Evolutionary conservation across 2,329 filamentous ascomycete genomes (phyloP), one percentile per base, ranked within the genome.

Genomic region (Xenosphaeropsis pyriputrescens): DNA sequence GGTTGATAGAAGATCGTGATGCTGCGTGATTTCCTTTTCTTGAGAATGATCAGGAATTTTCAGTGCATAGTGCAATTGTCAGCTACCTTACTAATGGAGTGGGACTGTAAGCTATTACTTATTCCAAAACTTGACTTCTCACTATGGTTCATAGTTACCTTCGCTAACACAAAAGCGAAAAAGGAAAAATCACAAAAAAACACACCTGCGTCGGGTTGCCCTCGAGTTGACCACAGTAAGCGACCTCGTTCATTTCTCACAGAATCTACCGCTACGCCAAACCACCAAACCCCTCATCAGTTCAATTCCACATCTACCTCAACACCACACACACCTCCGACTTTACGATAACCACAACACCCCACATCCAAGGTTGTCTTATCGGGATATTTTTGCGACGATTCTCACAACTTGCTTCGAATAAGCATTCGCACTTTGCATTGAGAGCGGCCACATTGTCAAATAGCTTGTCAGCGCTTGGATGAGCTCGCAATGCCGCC

Each of bases 321-420:
- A 15, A 15, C 14, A 32, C 16, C 16, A 15, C 31, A 14, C 31
- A 32, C 9, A 15, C 6, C 31, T 14, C 31, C 12, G 9, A 32
- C 31, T 32, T 32, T 18, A 32, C 31, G 16, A 15, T 18, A 32
- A 32, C 16, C 31, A 32, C 52, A 59, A 69, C 65, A 26, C 67
- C 67, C 74, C 31, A 18, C 17, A 18, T 18, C 5, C 8, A 16
- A 32, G 13, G 17, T 7, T 18, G 17, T 15, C 31, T 32, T 32
- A 18, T 16, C 31, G 14, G 8, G 31, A 32, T 16, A 26, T 26
- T 26, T 26, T 26, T 26, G 22, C 22, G 8, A 26, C 22, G 22
- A 9, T 26, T 26, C 22, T 26, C 22, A 26, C 12, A 26, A 26
- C 22, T 26, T 32, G 14, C 14, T 32, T 18, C 11, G 17, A 18